Evolutionary conservation across 495 filamentous ascomycete genomes (phyloP).

Genomic region (Hyaloscypha bicolor): DNA sequence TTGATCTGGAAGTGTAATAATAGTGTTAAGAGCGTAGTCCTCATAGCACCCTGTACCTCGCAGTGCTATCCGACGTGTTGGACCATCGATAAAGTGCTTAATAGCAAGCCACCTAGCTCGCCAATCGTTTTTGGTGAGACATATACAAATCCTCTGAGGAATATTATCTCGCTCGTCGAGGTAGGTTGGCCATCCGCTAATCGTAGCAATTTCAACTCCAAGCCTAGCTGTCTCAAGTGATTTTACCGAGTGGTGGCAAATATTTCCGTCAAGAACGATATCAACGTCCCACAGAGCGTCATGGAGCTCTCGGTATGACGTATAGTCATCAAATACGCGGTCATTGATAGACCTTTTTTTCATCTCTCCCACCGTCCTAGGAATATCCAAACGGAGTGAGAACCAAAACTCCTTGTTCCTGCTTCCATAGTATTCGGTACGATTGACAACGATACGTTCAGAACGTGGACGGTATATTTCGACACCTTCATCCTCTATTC

Average conservation of each 20-base stretch:
- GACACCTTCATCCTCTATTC: no score
- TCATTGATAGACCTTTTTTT: background rate
- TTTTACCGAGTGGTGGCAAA: background rate
- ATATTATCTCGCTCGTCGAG: background rate
- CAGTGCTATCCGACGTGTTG: no score
- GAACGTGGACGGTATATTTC: background rate
- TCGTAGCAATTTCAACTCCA: background rate
- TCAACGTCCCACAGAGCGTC: background rate
- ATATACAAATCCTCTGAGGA: background rate
- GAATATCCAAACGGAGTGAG: background rate
- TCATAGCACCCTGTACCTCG: no score
- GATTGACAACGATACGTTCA: background rate
- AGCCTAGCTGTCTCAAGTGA: background rate
- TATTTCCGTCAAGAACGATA: no score
- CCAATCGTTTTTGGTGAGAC: background rate
- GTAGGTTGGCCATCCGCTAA: background rate
- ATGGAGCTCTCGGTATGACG: background rate
- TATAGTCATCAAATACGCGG: background rate
- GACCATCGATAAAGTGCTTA: background rate
- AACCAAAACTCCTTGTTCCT: background rate
- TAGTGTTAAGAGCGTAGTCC: no score
- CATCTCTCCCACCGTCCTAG: background rate
- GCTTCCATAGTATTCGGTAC: background rate
- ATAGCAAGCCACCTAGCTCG: background rate
- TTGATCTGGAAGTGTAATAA: no score